phyloP scores from a whole-genome alignment of 2,329 filamentous ascomycete species.

The Nothomitra cinnamomea region DNA sequence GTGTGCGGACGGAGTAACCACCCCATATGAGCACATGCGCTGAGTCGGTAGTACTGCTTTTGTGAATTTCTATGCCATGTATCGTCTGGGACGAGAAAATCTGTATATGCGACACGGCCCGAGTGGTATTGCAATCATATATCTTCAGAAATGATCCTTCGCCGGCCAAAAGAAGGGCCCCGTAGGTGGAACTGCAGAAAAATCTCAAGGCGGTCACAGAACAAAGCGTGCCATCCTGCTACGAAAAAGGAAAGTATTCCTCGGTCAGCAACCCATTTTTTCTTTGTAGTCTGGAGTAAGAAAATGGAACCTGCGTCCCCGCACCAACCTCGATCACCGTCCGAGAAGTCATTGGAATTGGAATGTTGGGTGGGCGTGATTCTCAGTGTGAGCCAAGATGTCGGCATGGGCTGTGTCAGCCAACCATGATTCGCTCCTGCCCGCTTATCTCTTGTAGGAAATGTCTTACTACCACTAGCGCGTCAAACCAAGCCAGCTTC shows the following conservation, averaged over 20 bases:
- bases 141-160: constrained; percentile 42
- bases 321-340: too few species aligned
- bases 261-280: too few species aligned
- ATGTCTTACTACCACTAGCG: too few species aligned
- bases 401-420: too few species aligned
- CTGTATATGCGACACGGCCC: constrained; percentile 20
- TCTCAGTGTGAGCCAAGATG: too few species aligned
- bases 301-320: too few species aligned
- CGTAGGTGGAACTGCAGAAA: constrained; percentile 20
- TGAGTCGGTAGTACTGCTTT: constrained; percentile 4
- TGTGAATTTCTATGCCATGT: constrained; percentile 47
- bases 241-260: background rate
- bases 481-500: too few species aligned
- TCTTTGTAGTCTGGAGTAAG: too few species aligned
- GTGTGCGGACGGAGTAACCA: constrained; percentile 34
- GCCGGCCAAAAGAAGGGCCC: constrained; percentile 35
- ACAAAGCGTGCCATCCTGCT: background rate
- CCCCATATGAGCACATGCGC: constrained; percentile 49
- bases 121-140: constrained; percentile 25
- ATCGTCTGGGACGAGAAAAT: constrained; percentile 54
- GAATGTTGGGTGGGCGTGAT: too few species aligned
- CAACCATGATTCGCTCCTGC: too few species aligned
- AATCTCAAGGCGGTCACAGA: constrained; percentile 46
- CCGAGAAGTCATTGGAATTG: too few species aligned
- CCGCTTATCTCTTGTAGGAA: too few species aligned